A percentile compares a stretch with the other conserved stretches of the same genome.
These are phyloP conservation scores for Schizonepeta tenuifolia DNA, from an alignment of 257 asterid genomes.

Conservation along the genomic window DNA sequence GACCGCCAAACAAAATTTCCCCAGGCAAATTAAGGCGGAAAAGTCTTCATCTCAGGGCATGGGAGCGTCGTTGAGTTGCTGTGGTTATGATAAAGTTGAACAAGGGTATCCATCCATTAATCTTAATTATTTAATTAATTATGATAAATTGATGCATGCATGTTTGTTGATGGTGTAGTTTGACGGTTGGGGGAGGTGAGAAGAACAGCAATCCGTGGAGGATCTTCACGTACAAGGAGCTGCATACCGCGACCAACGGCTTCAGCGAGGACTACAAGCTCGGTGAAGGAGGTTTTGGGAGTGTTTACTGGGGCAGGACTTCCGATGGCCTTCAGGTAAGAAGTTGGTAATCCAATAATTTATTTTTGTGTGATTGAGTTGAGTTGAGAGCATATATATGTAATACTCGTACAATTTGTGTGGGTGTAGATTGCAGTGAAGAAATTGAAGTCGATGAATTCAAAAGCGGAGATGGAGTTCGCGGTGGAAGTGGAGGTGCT, in stretches of 20 bases:
- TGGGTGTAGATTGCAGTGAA: conserved; percentile 73
- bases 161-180: conserved; percentile 35
- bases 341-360: too few species aligned
- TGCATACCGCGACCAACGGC: conserved; percentile 77
- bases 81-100: conserved; percentile 64
- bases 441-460: conserved; percentile 79
- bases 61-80: conserved; percentile 73
- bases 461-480: conserved; percentile 90
- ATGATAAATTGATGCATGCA: neutral
- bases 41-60: conserved; percentile 37
- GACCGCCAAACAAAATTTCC: neutral
- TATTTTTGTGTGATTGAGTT: too few species aligned
- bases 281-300: conserved; percentile 92
- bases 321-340: conserved; percentile 89
- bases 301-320: conserved; percentile 90
- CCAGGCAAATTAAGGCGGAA: neutral
- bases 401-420: too few species aligned
- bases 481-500: conserved; percentile 89
- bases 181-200: conserved; percentile 43
- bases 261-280: conserved; percentile 77
- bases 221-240: conserved; percentile 78
- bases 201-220: conserved; percentile 53
- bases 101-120: conserved; percentile 52
- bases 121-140: too few species aligned
- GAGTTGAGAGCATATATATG: too few species aligned